phyloP scores from a whole-genome alignment of 108 stramenopile species.

The Poteriospumella lacustris region DNA sequence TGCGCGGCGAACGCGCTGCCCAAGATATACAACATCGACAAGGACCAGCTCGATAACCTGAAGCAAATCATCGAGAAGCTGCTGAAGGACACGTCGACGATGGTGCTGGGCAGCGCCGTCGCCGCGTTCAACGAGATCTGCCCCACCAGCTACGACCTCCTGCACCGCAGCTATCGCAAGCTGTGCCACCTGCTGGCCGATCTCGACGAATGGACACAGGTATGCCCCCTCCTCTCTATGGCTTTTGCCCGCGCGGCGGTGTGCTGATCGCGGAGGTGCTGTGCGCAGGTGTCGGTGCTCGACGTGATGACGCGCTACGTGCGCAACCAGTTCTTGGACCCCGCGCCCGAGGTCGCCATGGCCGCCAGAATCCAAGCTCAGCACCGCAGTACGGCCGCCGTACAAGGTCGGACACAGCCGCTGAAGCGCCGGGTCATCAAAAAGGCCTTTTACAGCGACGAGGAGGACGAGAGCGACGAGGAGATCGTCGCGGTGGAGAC shows the following conservation, averaged over 20 bases:
- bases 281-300: constrained; percentile 70
- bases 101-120: constrained; percentile 87
- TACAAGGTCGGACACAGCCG: constrained; percentile 33
- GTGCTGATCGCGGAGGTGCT: too few relatives aligned
- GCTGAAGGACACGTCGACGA: constrained; percentile 70
- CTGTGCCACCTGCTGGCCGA: constrained; percentile 92
- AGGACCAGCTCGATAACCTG: constrained; percentile 46
- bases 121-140: constrained; percentile 85
- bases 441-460: constrained; percentile 92
- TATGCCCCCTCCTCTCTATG: neutral
- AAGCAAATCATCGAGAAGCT: constrained; percentile 45
- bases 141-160: constrained; percentile 73
- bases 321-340: constrained; percentile 71
- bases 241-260: neutral
- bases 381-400: neutral
- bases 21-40: constrained; percentile 61
- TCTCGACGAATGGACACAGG: constrained; percentile 93
- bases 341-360: constrained; percentile 10
- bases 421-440: constrained; percentile 70
- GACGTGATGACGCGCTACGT: constrained; percentile 78
- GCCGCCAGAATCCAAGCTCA: neutral
- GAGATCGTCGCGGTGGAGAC: constrained; percentile 46
- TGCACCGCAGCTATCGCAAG: constrained; percentile 85
- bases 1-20: constrained; percentile 89
- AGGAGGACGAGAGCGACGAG: constrained; percentile 84